A percentile compares a stretch with the other conserved stretches of the same genome.
phyloP scores from a whole-genome alignment of 176 grass and related monocot genomes.

The Triticum dicoccoides region DNA sequence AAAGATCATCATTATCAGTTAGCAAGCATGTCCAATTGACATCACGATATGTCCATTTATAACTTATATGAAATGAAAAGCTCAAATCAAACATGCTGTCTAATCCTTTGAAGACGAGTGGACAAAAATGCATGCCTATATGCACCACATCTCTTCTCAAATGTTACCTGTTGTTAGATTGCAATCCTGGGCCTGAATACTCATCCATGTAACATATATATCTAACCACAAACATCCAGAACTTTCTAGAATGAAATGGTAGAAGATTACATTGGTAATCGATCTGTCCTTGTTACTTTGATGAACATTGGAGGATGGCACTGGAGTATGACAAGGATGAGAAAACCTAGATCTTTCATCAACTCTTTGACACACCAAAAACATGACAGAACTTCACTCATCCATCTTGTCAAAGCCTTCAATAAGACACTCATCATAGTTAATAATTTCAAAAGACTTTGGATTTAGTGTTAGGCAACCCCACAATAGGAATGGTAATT shows the following conservation, averaged over 20 bases:
- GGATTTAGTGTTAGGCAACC: background rate
- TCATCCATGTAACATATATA: background rate
- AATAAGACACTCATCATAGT: background rate
- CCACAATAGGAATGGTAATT: background rate
- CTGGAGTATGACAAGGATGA: background rate
- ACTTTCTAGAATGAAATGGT: background rate
- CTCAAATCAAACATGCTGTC: background rate
- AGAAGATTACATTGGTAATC: background rate
- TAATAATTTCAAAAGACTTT: background rate
- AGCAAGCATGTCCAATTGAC: background rate
- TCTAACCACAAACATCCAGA: background rate
- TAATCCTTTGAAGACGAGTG: background rate
- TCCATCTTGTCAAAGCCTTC: background rate
- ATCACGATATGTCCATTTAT: background rate
- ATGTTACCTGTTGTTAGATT: background rate
- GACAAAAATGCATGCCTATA: slow-evolving; percentile 2
- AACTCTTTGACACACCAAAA: background rate
- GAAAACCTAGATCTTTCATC: slow-evolving; percentile 11
- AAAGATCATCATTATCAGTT: background rate
- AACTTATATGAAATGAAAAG: slow-evolving; percentile 9
- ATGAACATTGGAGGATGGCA: background rate
- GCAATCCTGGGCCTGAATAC: background rate
- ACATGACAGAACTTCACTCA: background rate
- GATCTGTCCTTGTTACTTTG: background rate
- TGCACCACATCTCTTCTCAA: background rate